These are phyloP conservation scores for Stachybotrys echinatus DNA, from an alignment of 2,329 filamentous ascomycete species.

Conservation along the genomic window DNA sequence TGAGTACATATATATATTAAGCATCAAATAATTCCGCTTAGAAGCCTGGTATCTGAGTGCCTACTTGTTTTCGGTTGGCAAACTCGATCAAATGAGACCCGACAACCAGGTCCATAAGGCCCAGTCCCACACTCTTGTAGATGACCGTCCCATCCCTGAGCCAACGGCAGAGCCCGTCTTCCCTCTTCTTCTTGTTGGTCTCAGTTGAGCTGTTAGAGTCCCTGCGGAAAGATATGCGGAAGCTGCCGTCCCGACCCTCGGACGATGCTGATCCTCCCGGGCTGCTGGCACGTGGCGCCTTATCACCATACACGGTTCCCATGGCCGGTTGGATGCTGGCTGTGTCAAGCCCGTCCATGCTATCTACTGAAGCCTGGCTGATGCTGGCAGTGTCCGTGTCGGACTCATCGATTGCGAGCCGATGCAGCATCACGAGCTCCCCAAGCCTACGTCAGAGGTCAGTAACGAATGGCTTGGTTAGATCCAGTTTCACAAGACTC, in stretches of 20 bases:
- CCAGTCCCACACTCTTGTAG: slow-evolving; percentile 64
- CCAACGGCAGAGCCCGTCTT: slow-evolving; percentile 50
- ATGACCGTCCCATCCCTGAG: slow-evolving; percentile 58
- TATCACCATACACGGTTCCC: slow-evolving; percentile 30
- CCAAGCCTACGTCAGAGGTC: slow-evolving; percentile 50
- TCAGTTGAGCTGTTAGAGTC: slow-evolving; percentile 20
- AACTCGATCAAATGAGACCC: slow-evolving; percentile 53
- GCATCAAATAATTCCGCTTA: slow-evolving; percentile 17
- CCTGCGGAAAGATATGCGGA: slow-evolving; percentile 24
- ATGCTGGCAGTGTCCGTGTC: slow-evolving; percentile 21
- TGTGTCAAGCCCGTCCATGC: slow-evolving; percentile 24
- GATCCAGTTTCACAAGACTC: slow-evolving; percentile 19
- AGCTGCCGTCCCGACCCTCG: slow-evolving; percentile 23
- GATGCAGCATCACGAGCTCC: slow-evolving; percentile 64
- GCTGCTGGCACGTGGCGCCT: slow-evolving; percentile 20
- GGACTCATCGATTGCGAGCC: slow-evolving; percentile 34
- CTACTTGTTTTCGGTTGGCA: slow-evolving; percentile 49
- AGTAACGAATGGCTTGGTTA: slow-evolving; percentile 8
- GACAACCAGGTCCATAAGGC: slow-evolving; percentile 61
- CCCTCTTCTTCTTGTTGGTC: slow-evolving; percentile 33
- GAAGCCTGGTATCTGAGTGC: slow-evolving; percentile 48
- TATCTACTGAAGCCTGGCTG: slow-evolving; percentile 22
- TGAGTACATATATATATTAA: not conserved
- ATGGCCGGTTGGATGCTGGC: slow-evolving; percentile 32
- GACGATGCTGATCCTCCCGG: slow-evolving; percentile 24